phyloP scores from a whole-genome alignment of 2,329 filamentous ascomycete species.

The Amauroascus niger region DNA sequence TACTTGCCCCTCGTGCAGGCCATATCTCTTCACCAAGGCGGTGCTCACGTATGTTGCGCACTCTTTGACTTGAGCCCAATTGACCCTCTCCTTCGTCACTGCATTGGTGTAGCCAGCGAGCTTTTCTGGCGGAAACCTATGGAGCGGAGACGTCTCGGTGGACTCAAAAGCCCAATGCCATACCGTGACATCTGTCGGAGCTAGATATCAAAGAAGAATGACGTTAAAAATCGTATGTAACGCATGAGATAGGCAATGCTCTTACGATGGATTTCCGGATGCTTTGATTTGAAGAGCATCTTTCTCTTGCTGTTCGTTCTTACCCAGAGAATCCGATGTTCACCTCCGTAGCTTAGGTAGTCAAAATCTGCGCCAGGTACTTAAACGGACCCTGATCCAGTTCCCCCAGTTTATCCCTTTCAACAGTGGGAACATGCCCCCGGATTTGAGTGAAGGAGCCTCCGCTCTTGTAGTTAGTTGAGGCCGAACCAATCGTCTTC shows the following conservation, averaged over 20 bases:
- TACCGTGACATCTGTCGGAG: constrained; percentile 46
- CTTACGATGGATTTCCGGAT: constrained; percentile 9
- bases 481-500: not conserved
- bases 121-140: constrained; percentile 29
- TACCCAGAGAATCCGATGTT: no score
- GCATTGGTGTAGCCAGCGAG: constrained; percentile 52
- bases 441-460: not conserved
- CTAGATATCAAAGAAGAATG: constrained; percentile 24
- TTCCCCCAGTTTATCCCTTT: no score
- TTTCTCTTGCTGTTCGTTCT: not conserved
- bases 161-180: constrained; percentile 54
- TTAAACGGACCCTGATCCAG: no score
- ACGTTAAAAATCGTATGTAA: not conserved
- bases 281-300: constrained; percentile 9
- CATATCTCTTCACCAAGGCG: constrained; percentile 47
- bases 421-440: not conserved
- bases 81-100: constrained; percentile 48
- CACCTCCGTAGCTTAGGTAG: no score
- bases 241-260: not conserved
- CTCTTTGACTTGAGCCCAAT: constrained; percentile 48
- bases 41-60: constrained; percentile 52
- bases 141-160: constrained; percentile 36
- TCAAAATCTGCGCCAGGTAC: no score
- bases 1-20: constrained; percentile 46
- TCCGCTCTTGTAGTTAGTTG: not conserved